A percentile compares a stretch with the other conserved stretches of the same genome.
These are phyloP conservation scores for Fragaria nilgerrensis DNA, from an alignment of 306 rosid species.

Conservation along the genomic window DNA sequence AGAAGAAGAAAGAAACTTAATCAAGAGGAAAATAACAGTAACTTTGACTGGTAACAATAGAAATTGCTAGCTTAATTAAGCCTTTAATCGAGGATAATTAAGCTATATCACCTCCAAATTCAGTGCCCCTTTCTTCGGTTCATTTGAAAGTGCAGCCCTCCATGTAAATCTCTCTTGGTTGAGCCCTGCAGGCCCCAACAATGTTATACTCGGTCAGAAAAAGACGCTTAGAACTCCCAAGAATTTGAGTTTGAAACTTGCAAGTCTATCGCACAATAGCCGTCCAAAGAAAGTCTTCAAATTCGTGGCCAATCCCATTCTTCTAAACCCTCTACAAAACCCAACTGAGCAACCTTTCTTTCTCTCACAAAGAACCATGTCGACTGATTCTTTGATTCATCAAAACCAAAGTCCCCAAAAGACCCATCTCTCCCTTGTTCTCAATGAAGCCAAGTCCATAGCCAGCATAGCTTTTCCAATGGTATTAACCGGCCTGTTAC, in stretches of 20 bases:
- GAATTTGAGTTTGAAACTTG: conserved; percentile 14
- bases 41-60: background rate
- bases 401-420: conserved; percentile 19
- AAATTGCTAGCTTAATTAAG: background rate
- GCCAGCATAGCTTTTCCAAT: conserved; percentile 57
- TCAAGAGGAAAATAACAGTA: background rate
- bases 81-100: background rate
- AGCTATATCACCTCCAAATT: background rate
- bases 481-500: conserved; percentile 64
- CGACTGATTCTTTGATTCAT: conserved; percentile 38
- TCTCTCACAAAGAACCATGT: conserved; percentile 13
- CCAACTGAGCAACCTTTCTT: background rate
- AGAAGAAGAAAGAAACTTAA: background rate
- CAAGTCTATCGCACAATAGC: conserved; percentile 21
- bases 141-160: background rate
- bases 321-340: conserved; percentile 5
- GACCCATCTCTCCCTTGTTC: conserved; percentile 25
- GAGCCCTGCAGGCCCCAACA: conserved; percentile 25
- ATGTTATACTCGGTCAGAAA: conserved; percentile 46
- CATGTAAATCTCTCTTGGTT: background rate
- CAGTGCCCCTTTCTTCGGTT: background rate
- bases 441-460: conserved; percentile 53
- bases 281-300: conserved; percentile 26
- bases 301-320: background rate
- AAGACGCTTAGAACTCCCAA: conserved; percentile 35